Base-by-base conservation (phyloP, 192 early-diverging fungal species). In the Spinellus fusiger region DNA sequence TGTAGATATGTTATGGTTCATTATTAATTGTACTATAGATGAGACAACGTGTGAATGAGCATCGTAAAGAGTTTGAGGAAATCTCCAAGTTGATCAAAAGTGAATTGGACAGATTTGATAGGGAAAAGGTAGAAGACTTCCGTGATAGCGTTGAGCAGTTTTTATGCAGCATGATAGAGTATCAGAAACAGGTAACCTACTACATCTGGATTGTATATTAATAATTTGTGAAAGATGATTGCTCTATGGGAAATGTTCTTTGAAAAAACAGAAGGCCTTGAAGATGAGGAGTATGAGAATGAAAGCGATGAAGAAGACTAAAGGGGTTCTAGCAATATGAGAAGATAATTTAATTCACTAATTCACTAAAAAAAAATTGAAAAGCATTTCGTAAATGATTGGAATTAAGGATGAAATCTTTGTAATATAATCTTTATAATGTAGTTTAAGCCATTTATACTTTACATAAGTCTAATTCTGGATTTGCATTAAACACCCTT, bases 91-190 rank as follows among this genome's bases (percentile, higher is more conserved):
- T 88, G 25, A 77, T 94, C 44, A 79, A 80, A 58, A 73, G 73
- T 18, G 92, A 94, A 70, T 62, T 94, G 53, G 86, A 84, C 57
- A 77, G 88, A 32, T 92, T 90, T 66, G 92, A 94, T 68, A 73
- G 75, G 5, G 85, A 88, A 53, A 86, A 89, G 35, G 85, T 92
- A 25, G 80, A 83, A 38, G 92, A 94, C 60, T 91, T 94, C 62
- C 82, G 87, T 64, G 78, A 77, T 29, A 73, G 84, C 35, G 77
- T 92, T 37, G 87, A 92, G 56, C 61, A 77, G 3, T 90, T 89
- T 32, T 77, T 94, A 69, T 70, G 75, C 37, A 84, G 83, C 26
- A 84, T 93, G 78, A 78, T 94, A 50, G 82, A 87, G 49, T 87
- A 85, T 37, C 90, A 94, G 74, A 84, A 89, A 38, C 75, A 93